Evolutionary conservation across 2,329 filamentous ascomycete species (phyloP).

Genomic region (Aspergillus sp.): DNA sequence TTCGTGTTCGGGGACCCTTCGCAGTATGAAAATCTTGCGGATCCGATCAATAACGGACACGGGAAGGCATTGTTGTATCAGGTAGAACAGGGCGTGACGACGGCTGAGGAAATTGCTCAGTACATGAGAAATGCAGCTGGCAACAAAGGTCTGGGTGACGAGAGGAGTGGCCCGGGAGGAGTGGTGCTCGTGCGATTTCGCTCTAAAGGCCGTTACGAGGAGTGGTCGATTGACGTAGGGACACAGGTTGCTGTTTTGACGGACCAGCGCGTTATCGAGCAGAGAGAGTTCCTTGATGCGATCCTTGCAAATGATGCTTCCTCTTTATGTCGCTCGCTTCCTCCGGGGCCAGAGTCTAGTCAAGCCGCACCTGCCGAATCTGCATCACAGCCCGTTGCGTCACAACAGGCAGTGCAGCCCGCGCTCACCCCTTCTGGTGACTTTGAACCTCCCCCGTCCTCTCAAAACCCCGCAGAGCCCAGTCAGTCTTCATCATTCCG

Average conservation of each 20-base stretch:
- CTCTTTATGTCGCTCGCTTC: constrained; percentile 59
- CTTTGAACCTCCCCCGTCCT: background rate
- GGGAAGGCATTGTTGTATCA: constrained; percentile 70
- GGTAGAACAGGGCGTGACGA: constrained; percentile 55
- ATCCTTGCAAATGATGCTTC: constrained; percentile 74
- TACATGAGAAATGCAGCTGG: constrained; percentile 69
- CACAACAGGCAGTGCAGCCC: background rate
- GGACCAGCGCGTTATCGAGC: constrained; percentile 74
- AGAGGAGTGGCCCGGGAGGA: constrained; percentile 55
- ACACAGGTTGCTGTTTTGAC: constrained; percentile 61
- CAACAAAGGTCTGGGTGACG: constrained; percentile 59
- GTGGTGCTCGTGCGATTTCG: constrained; percentile 71
- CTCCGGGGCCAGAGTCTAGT: constrained; percentile 42
- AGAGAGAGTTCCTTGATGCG: constrained; percentile 85
- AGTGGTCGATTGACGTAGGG: constrained; percentile 64
- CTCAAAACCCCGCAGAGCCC: constrained; percentile 4
- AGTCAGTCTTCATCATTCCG: constrained; percentile 9
- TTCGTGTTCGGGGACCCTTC: constrained; percentile 75
- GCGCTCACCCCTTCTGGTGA: background rate
- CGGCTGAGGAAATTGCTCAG: constrained; percentile 65
- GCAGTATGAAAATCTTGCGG: constrained; percentile 68
- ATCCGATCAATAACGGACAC: constrained; percentile 66
- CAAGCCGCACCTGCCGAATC: constrained; percentile 5
- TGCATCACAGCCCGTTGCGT: constrained; percentile 1
- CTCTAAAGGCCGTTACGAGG: constrained; percentile 48